These are phyloP conservation scores for Ostreobium quekettii DNA, from an alignment of 139 green algal species.

Conservation along the genomic window DNA sequence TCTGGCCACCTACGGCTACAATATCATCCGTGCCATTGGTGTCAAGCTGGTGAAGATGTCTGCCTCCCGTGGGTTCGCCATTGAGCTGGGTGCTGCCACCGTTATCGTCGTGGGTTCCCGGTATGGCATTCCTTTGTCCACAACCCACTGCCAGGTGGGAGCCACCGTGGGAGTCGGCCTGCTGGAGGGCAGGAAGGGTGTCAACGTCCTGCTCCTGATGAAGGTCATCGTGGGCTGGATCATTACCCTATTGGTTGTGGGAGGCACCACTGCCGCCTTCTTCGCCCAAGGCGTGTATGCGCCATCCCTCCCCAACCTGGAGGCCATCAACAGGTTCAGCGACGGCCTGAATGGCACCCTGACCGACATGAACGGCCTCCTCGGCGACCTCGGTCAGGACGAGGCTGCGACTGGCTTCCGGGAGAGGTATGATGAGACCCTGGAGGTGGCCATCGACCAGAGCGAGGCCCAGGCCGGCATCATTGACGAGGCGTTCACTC, in stretches of 20 bases:
- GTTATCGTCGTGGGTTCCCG: conserved; percentile 48
- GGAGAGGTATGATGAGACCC: too few relatives aligned
- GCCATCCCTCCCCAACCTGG: conserved; percentile 12
- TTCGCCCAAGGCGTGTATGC: conserved; percentile 27
- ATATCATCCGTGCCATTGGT: conserved; percentile 38
- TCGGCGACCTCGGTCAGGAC: too few relatives aligned
- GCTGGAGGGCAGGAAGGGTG: conserved; percentile 27
- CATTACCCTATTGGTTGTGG: conserved; percentile 38
- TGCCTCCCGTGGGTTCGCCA: conserved; percentile 48
- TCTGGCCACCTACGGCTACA: conserved; percentile 56
- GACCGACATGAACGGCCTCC: too few relatives aligned
- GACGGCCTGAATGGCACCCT: conserved; percentile 13
- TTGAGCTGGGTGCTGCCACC: conserved; percentile 49
- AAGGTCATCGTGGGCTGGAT: conserved; percentile 44
- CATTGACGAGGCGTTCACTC: too few relatives aligned
- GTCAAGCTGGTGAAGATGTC: conserved; percentile 52
- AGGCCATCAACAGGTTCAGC: conserved; percentile 1
- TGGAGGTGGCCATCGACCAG: too few relatives aligned
- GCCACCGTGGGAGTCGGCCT: conserved; percentile 43
- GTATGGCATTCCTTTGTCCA: conserved; percentile 61
- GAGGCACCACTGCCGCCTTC: conserved; percentile 14
- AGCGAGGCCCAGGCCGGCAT: too few relatives aligned
- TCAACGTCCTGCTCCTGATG: conserved; percentile 27
- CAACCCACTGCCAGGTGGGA: conserved; percentile 59
- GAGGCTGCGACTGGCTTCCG: too few relatives aligned